phyloP scores from a whole-genome alignment of 495 filamentous ascomycete species.

The Annulohypoxylon moriforme region DNA sequence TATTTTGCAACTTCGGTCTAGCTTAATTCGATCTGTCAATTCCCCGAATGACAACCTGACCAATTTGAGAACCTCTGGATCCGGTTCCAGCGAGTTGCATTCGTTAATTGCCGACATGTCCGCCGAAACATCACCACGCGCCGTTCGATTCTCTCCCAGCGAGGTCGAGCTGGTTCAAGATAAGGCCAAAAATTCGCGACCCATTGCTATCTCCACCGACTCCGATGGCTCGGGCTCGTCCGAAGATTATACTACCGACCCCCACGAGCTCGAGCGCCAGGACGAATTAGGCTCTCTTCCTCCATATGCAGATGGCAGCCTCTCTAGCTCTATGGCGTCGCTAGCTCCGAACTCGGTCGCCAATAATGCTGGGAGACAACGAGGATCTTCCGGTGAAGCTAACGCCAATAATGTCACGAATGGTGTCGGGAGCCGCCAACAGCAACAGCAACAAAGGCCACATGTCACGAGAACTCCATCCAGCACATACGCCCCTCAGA shows the following conservation, averaged over 20 bases:
- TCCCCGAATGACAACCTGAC: slow-evolving; percentile 33
- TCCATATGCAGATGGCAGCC: slow-evolving; percentile 52
- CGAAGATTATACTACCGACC: slow-evolving; percentile 65
- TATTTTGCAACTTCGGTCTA: slow-evolving; percentile 3
- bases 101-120: slow-evolving; percentile 47
- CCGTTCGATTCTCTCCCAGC: slow-evolving; percentile 63
- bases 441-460: slow-evolving; percentile 38
- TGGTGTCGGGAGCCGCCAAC: slow-evolving; percentile 34
- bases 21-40: not conserved
- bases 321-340: slow-evolving; percentile 52
- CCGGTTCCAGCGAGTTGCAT: slow-evolving; percentile 37
- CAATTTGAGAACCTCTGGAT: slow-evolving; percentile 26
- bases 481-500: slow-evolving; percentile 62
- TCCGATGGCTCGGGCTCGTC: slow-evolving; percentile 74
- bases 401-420: slow-evolving; percentile 37
- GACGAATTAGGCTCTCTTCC: slow-evolving; percentile 59
- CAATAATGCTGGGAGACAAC: slow-evolving; percentile 52
- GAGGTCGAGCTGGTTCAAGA: slow-evolving; percentile 51
- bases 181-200: slow-evolving; percentile 56
- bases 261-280: slow-evolving; percentile 58
- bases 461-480: slow-evolving; percentile 57
- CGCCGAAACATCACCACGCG: slow-evolving; percentile 61
- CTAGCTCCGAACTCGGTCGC: slow-evolving; percentile 54
- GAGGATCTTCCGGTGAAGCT: slow-evolving; percentile 24
- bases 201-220: slow-evolving; percentile 64